Evolutionary conservation across 2,329 filamentous ascomycete species (phyloP), one percentile per base, ranked within the genome.

Genomic region (Fusarium keratoplasticum): DNA sequence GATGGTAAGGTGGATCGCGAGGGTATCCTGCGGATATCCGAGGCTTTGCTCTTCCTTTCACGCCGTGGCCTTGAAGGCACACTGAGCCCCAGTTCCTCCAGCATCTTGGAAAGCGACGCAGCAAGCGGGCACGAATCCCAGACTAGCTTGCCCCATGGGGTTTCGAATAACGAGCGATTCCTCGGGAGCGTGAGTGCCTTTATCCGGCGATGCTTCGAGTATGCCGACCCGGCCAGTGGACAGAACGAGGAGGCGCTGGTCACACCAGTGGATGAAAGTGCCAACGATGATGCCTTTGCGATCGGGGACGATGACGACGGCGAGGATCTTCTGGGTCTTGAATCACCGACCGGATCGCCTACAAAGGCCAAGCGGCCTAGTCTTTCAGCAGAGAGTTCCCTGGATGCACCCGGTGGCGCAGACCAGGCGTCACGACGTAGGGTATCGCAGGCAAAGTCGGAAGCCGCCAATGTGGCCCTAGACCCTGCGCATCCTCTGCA

Each of bases 161-260:
- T 87, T 78, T 86, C 94, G 65, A 90, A 92, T 44, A 96, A 97
- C 74, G 96, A 98, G 82, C 90, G 92, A 62, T 98, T 99, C 80
- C 85, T 99, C 29, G 94, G 93, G 71, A 98, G 95, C 71, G 95
- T 99, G 61, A 98, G 95, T 76, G 95, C 95, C 3, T 99, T 99
- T 80, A 99, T 98, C 69, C 90, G 95, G 73, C 90, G 96, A 68
- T 99, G 96, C 83, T 99, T 99, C 75, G 96, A 99, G 83, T 99
- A 99, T 80, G 96, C 96, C 7, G 96, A 99, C 79, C 96, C 96
- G 72, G 91, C 93, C 1, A 87, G 89, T 80, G 89, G 91, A 72
- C 87, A 90, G 68, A 83, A 82, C 47, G 81, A 83, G 11, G 81
- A 82, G 40, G 59, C 61, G 14, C 75, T 66, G 6, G 55, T 63